Base-by-base conservation (phyloP, 108 stramenopile genomes). In the Skeletonema grethae region DNA sequence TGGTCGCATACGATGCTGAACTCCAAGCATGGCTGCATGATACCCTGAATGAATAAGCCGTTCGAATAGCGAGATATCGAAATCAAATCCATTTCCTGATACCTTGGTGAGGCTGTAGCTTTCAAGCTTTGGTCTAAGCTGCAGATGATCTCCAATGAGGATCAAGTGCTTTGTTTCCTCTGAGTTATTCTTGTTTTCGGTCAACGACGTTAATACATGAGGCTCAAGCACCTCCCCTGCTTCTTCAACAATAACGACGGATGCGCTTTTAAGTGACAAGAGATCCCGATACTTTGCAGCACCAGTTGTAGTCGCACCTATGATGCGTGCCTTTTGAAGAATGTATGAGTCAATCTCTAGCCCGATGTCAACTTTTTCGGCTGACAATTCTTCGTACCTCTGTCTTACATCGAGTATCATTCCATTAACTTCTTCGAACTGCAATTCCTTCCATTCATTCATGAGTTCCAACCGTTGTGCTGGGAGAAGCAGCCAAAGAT, bases 111-210 rank as follows among this genome's bases (percentile, higher is more conserved):
- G 82, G 13, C 43, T 63, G 73, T 90, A 89, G 16, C 63, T 72
- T 43, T 90, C 87, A 8, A 88, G 82, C 63, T 91, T 90, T 2
- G 94, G 94, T 11, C 90, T 82, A 9, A 95, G 87, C 65, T 95
- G 94, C 66, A 76, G 65, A 72, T 95, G 94, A 67, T 92, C 94
- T 18, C 94, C 94, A 57, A 95, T 95, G 10, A 95, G 32, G 55
- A 92, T 88, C 18, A 95, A 77, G 41, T 88, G 90, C 63, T 90
- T 81, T n/a, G 87, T 87, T n/a, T 72, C 79, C 0, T 67, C 35
- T 15, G 64, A 57, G 32, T 61, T 70, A 0, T 24, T 30, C 15
- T 13, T 70, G n/a, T 43, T 48, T 7, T 70, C 64, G 8, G 69
- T 72, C 0, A 95, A 74, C 2, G 64, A 61, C 9, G 90, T 67